phyloP scores from a whole-genome alignment of 2,329 filamentous ascomycete species.

The Ceratocystis smalleyi region DNA sequence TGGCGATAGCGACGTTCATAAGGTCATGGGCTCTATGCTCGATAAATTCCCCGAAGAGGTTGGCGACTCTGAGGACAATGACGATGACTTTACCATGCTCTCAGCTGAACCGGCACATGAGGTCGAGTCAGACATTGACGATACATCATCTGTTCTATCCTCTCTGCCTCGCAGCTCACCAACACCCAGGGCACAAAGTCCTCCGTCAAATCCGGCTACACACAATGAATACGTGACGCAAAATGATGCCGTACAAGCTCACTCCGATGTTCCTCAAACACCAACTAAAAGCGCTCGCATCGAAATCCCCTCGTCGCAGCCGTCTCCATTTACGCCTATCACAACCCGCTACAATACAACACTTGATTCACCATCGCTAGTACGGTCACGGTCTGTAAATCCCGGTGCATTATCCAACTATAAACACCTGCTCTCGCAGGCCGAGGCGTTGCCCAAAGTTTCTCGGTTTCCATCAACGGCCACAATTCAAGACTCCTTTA shows the following conservation, averaged over 20 bases:
- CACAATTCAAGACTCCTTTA: conserved; percentile 34
- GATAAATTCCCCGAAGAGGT: background rate
- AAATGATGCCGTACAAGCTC: background rate
- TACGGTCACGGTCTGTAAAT: conserved; percentile 25
- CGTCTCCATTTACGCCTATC: conserved; percentile 26
- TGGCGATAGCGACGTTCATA: conserved; percentile 3
- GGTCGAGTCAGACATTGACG: background rate
- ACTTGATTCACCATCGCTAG: conserved; percentile 28
- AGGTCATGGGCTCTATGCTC: too few species aligned
- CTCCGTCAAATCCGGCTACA: background rate
- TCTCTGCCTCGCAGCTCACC: background rate
- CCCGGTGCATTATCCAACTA: conserved; percentile 15
- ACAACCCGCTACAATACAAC: conserved; percentile 26
- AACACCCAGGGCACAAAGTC: background rate
- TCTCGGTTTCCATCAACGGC: conserved; percentile 20
- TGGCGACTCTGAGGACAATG: conserved; percentile 5
- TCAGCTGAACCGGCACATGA: conserved; percentile 17
- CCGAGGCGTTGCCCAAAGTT: background rate
- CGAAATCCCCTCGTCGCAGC: conserved; percentile 32
- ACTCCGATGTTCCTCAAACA: conserved; percentile 28
- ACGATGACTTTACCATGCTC: background rate
- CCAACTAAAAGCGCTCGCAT: conserved; percentile 25
- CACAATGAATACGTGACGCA: background rate
- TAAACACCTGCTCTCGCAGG: background rate
- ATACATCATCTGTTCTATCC: background rate